Evolutionary conservation across 768 basidiomycete species (phyloP), one percentile per base, ranked within the genome.

Genomic region (Leccinum barrowsii): DNA sequence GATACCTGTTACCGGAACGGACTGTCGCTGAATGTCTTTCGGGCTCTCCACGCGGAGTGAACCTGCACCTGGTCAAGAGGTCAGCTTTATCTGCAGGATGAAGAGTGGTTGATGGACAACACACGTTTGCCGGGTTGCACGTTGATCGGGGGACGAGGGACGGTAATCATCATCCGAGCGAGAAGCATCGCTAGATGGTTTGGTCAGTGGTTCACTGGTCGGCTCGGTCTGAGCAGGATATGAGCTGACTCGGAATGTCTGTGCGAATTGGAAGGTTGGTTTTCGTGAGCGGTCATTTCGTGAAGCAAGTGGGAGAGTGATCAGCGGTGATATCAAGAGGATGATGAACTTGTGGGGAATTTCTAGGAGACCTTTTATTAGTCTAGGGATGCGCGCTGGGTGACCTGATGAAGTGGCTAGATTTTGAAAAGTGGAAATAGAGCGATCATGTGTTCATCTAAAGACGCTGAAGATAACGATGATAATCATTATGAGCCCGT

Each of bases 381-480:
- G 57, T 58, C 32, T 19, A 70, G 63, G 66, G 61, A 28, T 21
- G 15, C 17, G 17, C 6, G 22, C 3, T 19, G 7, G 50, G 49
- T 13, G n/a, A 32, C 19, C 26, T 56, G 57, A 61, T 58, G 35
- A 24, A 8, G 54, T 57, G 60, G 44, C 56, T 63, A 55, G 40
- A 50, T 24, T 19, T 35, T 53, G 63, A 50, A 58, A 22, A n/a
- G 46, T 49, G 50, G 51, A 49, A 22, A 61, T 61, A 24, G 26
- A 21, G 24, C 5, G 35, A 34, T 3, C 53, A 57, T 26, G 59
- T 62, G 64, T 28, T 12, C 26, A 34, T 11, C 35, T 28, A 49
- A 57, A 51, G 57, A 37, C 55, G 65, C 63, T 50, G 54, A 50
- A 57, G 66, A 67, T 67, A 64, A 50, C 59, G 53, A 53, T 19